These are phyloP conservation scores for Ligustrum vulgare DNA, from an alignment of 257 asterid species.

Conservation along the genomic window DNA sequence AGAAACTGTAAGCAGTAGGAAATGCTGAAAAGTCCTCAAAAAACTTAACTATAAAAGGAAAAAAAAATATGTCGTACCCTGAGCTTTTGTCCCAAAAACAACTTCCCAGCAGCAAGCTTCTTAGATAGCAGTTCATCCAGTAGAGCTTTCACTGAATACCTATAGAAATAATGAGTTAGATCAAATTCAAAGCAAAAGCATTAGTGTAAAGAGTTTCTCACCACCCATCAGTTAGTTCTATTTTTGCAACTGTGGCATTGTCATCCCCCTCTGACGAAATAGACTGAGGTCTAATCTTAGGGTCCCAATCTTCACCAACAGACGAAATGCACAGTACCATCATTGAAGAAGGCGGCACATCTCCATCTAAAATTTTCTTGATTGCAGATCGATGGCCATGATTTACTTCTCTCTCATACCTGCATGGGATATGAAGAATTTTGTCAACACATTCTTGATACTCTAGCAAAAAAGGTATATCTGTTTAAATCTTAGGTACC, in stretches of 20 bases:
- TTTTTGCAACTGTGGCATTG: conserved; percentile 39
- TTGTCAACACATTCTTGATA: conserved; percentile 20
- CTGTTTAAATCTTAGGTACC: conserved; percentile 44
- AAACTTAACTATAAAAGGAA: conserved; percentile 21
- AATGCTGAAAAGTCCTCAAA: conserved; percentile 32
- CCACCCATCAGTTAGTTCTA: conserved; percentile 98
- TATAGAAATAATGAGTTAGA: conserved; percentile 35
- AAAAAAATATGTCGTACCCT: conserved; percentile 51
- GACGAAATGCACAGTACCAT: conserved; percentile 90
- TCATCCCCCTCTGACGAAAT: conserved; percentile 33
- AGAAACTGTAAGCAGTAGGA: conserved; percentile 56
- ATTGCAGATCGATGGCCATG: conserved; percentile 90
- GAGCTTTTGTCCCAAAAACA: conserved; percentile 94
- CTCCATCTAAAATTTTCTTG: conserved; percentile 86
- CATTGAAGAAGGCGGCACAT: conserved; percentile 71
- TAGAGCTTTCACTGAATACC: conserved; percentile 76
- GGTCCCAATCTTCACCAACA: conserved; percentile 40
- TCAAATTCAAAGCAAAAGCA: conserved; percentile 16
- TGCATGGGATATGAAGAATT: conserved; percentile 25
- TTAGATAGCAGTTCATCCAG: conserved; percentile 76
- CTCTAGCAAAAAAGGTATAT: conserved; percentile 14
- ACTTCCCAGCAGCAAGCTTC: conserved; percentile 70
- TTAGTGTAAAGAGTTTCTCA: conserved; percentile 41
- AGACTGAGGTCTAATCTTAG: conserved; percentile 38
- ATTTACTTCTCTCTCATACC: conserved; percentile 94